phyloP scores from a whole-genome alignment of 805 yeast species.

The Kluyveromyces lactis region DNA sequence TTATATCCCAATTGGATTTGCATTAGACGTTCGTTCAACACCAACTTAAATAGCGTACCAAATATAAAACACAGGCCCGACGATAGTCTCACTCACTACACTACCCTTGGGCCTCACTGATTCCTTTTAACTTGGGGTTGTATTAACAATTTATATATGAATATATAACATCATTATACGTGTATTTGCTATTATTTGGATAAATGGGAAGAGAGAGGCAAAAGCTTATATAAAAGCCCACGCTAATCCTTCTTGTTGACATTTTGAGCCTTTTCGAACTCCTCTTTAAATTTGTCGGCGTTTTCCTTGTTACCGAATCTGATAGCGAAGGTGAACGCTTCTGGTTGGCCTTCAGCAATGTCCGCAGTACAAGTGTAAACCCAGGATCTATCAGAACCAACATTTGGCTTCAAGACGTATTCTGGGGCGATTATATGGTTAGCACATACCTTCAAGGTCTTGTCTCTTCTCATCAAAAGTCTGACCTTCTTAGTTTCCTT shows the following conservation, averaged over 20 bases:
- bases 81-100: no score
- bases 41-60: no score
- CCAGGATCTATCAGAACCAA: conserved; percentile 98
- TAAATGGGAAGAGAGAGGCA: no score
- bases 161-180: no score
- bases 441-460: conserved; percentile 96
- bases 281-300: conserved; percentile 92
- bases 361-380: conserved; percentile 93
- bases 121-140: no score
- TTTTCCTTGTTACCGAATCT: conserved; percentile 88
- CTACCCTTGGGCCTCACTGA: no score
- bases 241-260: conserved; percentile 41
- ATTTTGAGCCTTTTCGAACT: conserved; percentile 78
- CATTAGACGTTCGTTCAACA: no score
- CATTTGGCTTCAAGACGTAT: conserved; percentile 79
- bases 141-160: no score
- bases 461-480: conserved; percentile 97
- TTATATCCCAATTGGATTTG: no score
- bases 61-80: no score
- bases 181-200: no score
- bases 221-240: no score
- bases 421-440: conserved; percentile 85
- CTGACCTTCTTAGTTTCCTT: conserved; percentile 76
- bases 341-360: conserved; percentile 90
- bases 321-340: conserved; percentile 93